Evolutionary conservation across 2,329 filamentous ascomycete species (phyloP).

Genomic region (Monilinia fructigena): DNA sequence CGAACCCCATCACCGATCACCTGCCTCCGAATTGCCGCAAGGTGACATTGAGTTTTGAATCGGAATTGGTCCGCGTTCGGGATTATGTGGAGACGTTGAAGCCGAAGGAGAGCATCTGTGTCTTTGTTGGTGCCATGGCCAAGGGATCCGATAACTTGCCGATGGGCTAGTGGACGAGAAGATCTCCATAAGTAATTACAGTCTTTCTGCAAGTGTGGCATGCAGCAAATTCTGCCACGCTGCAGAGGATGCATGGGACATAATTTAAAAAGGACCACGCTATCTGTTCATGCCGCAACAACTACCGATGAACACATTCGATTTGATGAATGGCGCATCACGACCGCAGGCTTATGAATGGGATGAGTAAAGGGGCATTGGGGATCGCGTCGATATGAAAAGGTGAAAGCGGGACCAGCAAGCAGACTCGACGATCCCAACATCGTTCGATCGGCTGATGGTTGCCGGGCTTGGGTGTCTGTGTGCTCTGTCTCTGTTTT

Average conservation of each 20-base stretch:
- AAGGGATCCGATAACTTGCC: slow-evolving; percentile 92
- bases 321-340: neutral
- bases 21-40: slow-evolving; percentile 96
- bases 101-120: slow-evolving; percentile 88
- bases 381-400: slow-evolving; percentile 36
- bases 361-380: slow-evolving; percentile 22
- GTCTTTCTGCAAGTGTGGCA: slow-evolving; percentile 92
- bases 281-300: slow-evolving; percentile 20
- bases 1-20: slow-evolving; percentile 96
- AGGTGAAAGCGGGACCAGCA: slow-evolving; percentile 42
- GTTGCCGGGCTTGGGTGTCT: slow-evolving; percentile 60
- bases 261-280: slow-evolving; percentile 60
- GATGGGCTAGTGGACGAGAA: slow-evolving; percentile 94
- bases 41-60: slow-evolving; percentile 93
- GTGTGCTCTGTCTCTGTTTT: slow-evolving; percentile 73
- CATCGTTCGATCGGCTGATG: slow-evolving; percentile 57
- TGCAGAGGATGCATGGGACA: slow-evolving; percentile 92
- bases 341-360: slow-evolving; percentile 10
- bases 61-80: slow-evolving; percentile 78
- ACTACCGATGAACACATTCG: slow-evolving; percentile 15
- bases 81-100: slow-evolving; percentile 82
- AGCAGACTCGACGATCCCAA: slow-evolving; percentile 64
- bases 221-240: slow-evolving; percentile 99
- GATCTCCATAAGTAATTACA: slow-evolving; percentile 98
- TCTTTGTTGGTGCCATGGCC: slow-evolving; percentile 98